A percentile compares a stretch with the other conserved stretches of the same genome.
phyloP scores from a whole-genome alignment of 78 protist genomes.

The Dictyostelium intermedium region DNA sequence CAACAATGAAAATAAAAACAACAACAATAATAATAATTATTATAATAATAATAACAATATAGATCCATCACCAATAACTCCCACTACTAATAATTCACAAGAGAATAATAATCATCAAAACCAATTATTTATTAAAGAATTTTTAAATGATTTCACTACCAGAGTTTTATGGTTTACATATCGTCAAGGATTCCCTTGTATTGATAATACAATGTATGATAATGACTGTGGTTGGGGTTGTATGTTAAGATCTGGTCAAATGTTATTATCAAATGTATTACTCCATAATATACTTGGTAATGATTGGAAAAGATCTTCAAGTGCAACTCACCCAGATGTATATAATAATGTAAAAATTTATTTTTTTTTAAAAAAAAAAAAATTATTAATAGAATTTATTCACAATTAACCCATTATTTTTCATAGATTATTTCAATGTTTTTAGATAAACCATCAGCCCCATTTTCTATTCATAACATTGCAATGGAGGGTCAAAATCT shows the following conservation, averaged over 20 bases:
- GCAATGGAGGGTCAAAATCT: constrained; percentile 56
- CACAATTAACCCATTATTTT: too few relatives aligned
- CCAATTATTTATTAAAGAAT: constrained; percentile 58
- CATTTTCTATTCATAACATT: constrained; percentile 85
- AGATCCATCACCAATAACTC: neutral
- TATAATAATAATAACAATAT: neutral
- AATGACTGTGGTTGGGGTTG: constrained; percentile 85
- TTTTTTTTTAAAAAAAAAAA: neutral
- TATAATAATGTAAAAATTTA: constrained; percentile 1
- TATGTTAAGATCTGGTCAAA: constrained; percentile 80
- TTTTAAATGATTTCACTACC: constrained; percentile 36
- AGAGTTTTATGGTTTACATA: constrained; percentile 57
- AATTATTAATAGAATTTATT: neutral
- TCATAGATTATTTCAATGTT: constrained; percentile 29
- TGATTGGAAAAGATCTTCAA: constrained; percentile 18
- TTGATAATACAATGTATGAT: constrained; percentile 51
- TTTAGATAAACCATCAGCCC: constrained; percentile 80
- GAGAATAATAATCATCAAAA: neutral
- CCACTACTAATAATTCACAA: neutral
- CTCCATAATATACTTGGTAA: constrained; percentile 20
- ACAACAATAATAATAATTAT: neutral
- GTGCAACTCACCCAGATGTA: neutral
- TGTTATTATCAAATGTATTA: constrained; percentile 55
- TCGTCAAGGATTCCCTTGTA: constrained; percentile 67
- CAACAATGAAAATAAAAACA: neutral